phyloP scores from a whole-genome alignment of 192 early-diverging fungal species.

The Coemansia sp. region DNA sequence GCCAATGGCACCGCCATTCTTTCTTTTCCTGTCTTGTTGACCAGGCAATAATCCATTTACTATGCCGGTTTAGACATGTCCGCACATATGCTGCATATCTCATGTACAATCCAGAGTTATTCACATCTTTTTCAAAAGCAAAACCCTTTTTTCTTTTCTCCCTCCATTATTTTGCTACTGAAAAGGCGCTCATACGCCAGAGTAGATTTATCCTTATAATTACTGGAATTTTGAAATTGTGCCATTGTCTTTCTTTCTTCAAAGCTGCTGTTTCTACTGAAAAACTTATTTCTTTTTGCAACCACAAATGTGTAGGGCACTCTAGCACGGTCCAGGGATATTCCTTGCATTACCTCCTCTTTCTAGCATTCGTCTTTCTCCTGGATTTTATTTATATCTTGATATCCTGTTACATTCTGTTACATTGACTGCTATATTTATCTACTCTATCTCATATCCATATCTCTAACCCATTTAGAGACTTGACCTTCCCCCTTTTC shows the following conservation, averaged over 20 bases:
- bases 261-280: background rate
- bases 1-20: background rate
- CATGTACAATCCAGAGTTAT: background rate
- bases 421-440: conserved; percentile 3
- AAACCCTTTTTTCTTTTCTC: background rate
- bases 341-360: conserved; percentile 2
- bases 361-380: conserved; percentile 8
- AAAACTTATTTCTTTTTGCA: background rate
- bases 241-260: conserved; percentile 7
- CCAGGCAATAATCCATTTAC: background rate
- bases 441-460: conserved; percentile 5
- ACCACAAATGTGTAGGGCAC: background rate
- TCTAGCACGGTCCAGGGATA: background rate
- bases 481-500: conserved; percentile 4
- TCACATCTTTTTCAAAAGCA: background rate
- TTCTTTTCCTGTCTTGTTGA: too few species aligned
- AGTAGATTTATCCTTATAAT: background rate
- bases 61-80: conserved; percentile 9
- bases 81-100: conserved; percentile 8
- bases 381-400: conserved; percentile 9
- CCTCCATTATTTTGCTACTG: background rate
- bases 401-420: background rate
- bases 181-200: background rate
- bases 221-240: conserved; percentile 1
- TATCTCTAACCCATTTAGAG: conserved; percentile 5